Percentiles rank a stretch among this genome's conserved stretches.
phyloP scores from a whole-genome alignment of 345 rosid genomes.

The Gossypium anomalum region DNA sequence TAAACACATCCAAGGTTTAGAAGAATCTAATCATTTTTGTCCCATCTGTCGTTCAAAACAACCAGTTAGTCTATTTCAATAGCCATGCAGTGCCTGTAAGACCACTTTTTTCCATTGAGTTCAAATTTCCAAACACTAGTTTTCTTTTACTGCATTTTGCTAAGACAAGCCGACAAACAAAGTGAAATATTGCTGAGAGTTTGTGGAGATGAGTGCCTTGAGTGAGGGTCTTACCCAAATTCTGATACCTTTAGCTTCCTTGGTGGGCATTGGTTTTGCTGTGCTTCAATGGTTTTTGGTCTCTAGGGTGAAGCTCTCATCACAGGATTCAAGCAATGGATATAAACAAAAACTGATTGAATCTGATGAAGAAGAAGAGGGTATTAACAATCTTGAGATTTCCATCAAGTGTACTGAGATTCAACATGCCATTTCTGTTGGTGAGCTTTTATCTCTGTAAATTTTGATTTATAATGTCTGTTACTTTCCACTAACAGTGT shows the following conservation, averaged over 20 bases:
- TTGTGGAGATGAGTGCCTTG: conserved; percentile 34
- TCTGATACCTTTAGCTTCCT: conserved; percentile 45
- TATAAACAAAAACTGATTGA: conserved; percentile 40
- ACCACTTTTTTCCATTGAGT: conserved; percentile 15
- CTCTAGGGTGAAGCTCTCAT: conserved; percentile 45
- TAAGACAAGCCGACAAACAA: background rate
- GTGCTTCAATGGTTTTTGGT: conserved; percentile 67
- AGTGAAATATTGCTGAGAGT: background rate
- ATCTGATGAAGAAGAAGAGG: conserved; percentile 50
- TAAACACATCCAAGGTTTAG: conserved; percentile 2
- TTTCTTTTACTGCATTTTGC: conserved; percentile 5
- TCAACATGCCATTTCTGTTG: conserved; percentile 63
- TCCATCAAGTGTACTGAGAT: conserved; percentile 64
- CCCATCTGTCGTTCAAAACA: conserved; percentile 40
- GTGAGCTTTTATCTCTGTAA: conserved; percentile 25
- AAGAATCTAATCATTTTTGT: background rate
- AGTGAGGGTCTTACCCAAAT: conserved; percentile 48
- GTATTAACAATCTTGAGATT: conserved; percentile 37
- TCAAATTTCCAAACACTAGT: background rate
- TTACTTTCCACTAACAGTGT: background rate
- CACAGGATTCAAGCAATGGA: conserved; percentile 25
- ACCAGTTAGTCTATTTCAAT: conserved; percentile 29
- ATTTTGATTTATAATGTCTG: background rate
- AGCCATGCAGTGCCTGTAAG: conserved; percentile 22
- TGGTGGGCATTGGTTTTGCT: conserved; percentile 59